Conservation (phyloP, 2,329 filamentous ascomycete genomes). For the Diaporthe sp. region DNA sequence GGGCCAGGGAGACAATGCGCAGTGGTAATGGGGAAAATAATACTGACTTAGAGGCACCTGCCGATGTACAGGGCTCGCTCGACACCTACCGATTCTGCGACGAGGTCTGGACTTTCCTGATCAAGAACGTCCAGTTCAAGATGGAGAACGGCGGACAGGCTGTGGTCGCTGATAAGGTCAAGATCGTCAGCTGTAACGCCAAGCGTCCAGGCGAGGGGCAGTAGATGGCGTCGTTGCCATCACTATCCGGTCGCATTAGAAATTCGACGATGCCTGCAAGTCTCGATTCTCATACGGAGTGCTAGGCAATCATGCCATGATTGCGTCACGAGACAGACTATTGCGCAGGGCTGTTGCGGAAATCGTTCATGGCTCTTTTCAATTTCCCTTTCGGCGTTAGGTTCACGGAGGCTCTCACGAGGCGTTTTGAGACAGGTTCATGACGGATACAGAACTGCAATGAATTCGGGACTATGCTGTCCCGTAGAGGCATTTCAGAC, state of each 20-base stretch:
- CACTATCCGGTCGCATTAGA: not conserved
- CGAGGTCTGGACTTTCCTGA: slow-evolving; percentile 99
- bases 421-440: slow-evolving; percentile 15
- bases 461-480: not conserved
- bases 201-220: slow-evolving; percentile 71
- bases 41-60: slow-evolving; percentile 42
- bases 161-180: slow-evolving; percentile 90
- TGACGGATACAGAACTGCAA: not conserved
- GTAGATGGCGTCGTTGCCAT: slow-evolving; percentile 37
- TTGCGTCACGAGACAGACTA: not conserved
- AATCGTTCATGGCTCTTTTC: not conserved
- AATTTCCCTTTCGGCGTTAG: slow-evolving; percentile 13
- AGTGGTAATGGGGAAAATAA: not conserved
- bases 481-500: not conserved
- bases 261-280: not conserved
- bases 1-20: not conserved
- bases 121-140: slow-evolving; percentile 99
- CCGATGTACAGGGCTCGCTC: slow-evolving; percentile 80
- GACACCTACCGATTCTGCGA: slow-evolving; percentile 99
- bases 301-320: not conserved
- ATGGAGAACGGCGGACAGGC: slow-evolving; percentile 83
- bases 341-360: not conserved
- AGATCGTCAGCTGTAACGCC: slow-evolving; percentile 98
- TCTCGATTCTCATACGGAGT: not conserved
- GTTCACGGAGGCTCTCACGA: not conserved